Conservation (phyloP, 805 yeast genomes). For the Torulaspora delbrueckii region DNA sequence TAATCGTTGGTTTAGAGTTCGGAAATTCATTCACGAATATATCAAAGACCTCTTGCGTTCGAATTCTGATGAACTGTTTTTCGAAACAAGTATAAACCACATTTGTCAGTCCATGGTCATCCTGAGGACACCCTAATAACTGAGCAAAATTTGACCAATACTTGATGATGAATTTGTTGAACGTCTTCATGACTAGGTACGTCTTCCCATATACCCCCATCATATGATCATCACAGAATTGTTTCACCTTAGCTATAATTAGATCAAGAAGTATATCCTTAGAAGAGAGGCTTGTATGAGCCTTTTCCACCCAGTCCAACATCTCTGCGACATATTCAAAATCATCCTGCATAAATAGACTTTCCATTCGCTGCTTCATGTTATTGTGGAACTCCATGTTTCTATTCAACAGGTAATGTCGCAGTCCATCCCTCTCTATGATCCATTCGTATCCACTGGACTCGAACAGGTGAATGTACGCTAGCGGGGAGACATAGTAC, state of each 20-base stretch:
- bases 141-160: constrained; percentile 27
- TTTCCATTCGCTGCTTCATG: constrained; percentile 12
- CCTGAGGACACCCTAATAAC: constrained; percentile 23
- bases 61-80: constrained; percentile 32
- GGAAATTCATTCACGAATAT: constrained; percentile 52
- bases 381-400: constrained; percentile 14
- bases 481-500: constrained; percentile 24
- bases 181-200: constrained; percentile 26
- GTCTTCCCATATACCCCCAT: constrained; percentile 17
- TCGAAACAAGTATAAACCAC: constrained; percentile 26
- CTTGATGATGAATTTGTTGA: constrained; percentile 23
- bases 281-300: constrained; percentile 15
- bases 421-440: constrained; percentile 20
- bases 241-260: constrained; percentile 18
- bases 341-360: constrained; percentile 26
- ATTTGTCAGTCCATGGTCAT: constrained; percentile 28
- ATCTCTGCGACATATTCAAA: constrained; percentile 22
- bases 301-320: constrained; percentile 25
- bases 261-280: constrained; percentile 22
- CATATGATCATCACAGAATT: constrained; percentile 21
- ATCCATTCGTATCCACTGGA: constrained; percentile 16
- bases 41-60: constrained; percentile 56
- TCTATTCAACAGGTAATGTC: constrained; percentile 26
- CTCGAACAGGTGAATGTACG: constrained; percentile 15
- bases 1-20: constrained; percentile 46